Evolutionary conservation across 768 basidiomycete species (phyloP), one percentile per base, ranked within the genome.

Genomic region (Porpolomopsis calyptriformis): DNA sequence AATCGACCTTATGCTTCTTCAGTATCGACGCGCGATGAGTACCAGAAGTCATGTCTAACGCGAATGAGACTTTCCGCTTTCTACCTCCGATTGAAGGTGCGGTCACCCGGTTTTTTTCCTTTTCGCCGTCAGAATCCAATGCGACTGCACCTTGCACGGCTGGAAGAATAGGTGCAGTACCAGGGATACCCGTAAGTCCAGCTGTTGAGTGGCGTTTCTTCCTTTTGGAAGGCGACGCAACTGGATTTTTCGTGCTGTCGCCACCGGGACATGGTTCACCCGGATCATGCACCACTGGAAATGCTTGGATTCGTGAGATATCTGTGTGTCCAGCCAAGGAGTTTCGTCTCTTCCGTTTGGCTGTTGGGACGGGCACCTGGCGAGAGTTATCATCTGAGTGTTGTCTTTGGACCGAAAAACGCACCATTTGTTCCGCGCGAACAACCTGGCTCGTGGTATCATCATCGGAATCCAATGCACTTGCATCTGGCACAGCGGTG

Each of bases 31-130:
- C 37, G 37, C 14, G 14, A 44, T 44, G 11, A 2, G 41, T 12
- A 8, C n/a, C 29, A 24, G 43, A 33, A 5, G 40, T 18, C 23
- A 23, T 42, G n/a, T 27, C 23, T n/a, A 23, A 7, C 25, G 18
- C 27, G 25, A 42, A 29, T 3, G 50, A 43, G 9, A 43, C 46
- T 37, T 19, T 46, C 26, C 51, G 51, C 45, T 52, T 52, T 20
- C 34, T 46, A n/a, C 47, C 12, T 9, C 22, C 22, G 35, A 4
- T 25, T 2, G 37, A 27, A 27, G 45, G 20, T 40, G 36, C 11
- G 16, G n/a, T n/a, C 22, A 4, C 14, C 4, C 41, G 31, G 4
- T 18, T 31, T 24, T 2, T 22, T 41, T 2, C 9, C 14, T 3
- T 11, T 8, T 2, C 18, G 22, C 22, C 26, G 22, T 11, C 19